Evolutionary conservation across 2,329 filamentous ascomycete genomes (phyloP), one percentile per base, ranked within the genome.

Genomic region (Colletotrichum magnum): DNA sequence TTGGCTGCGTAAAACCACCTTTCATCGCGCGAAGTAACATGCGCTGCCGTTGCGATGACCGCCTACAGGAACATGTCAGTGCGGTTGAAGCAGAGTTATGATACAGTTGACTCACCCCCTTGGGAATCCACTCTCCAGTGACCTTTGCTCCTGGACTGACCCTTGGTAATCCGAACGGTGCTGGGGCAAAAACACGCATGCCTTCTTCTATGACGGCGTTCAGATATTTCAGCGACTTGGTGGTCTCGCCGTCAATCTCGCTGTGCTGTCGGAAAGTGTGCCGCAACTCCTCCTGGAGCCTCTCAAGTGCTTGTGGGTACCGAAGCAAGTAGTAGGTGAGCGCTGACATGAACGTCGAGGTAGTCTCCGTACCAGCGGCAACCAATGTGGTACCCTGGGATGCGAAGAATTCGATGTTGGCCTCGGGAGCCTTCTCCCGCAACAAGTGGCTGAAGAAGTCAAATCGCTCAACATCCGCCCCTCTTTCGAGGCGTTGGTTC

Each of bases 391-490:
- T 60, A 10, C 54, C 63, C 28, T 65, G 63, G 4, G 54, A 59
- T 5, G 56, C 47, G 10, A 65, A 60, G 26, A 60, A 65, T 4
- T 65, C 63, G 1, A 65, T 53, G 10, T 60, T 65, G 15, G 56
- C 63, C 26, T 65, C 63, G 6, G 48, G 47, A 5, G 54, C 39
- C 24, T 65, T 65, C 3, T 65, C 63, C 6, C 56, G 36, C 7
- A 65, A n/a, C 7, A 65, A 21, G 26, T 65, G 56, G 43, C 54
- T 59, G 48, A 65, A 65, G 13, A 65, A 65, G 10, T 65, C 63
- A 28, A 65, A 65, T 6, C 56, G 48, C 10, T 59, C 39, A 4
- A 65, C 56, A 12, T 65, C 56, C 2, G 36, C 54, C 2, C 54
- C 56, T 12, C 48, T 53, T 6, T n/a, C 26, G 45, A 65, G 36